Base-by-base conservation (phyloP, 805 yeast species). In the Metschnikowia orientalis region DNA sequence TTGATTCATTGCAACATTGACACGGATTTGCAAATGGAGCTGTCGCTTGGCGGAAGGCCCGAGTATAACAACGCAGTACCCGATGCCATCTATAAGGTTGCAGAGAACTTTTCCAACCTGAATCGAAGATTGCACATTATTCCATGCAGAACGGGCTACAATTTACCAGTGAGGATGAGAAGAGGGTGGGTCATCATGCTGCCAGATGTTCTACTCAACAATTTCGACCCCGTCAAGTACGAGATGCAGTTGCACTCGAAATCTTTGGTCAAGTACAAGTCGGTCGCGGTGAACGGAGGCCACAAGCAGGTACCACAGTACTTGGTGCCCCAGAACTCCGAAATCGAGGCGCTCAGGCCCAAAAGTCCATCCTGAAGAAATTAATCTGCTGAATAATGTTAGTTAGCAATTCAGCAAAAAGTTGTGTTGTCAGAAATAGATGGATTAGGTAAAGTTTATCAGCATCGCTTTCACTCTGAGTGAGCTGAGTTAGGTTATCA, bases 111-210 rank as follows among this genome's bases (percentile, higher is more conserved):
- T 52, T 77, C 92, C 14, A 79, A 81, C 35, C 82, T 92, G 35
- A 80, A 80, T 21, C 71, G 90, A 53, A 71, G 96, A 47, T 58
- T 90, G 19, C 97, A 90, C 55, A 84, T 89, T 19, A 71, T 90
- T 14, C 95, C 96, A 1, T 71, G 82, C 9, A 63, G 72, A 45
- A 69, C 85, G 2, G 90, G 88, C 0, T 64, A 67, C 41, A 72
- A 80, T 23, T 73, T 71, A 21, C 81, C 83, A 19, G 73, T 82
- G 12, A 71, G 69, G 42, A 55, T 75, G 40, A 75, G 96, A 50
- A 79, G 77, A 7, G 97, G 97, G 4, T 89, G 97, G 97, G 92
- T 86, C 4, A 74, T 88, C 7, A 66, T 85, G 71, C 73, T 88
- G 47, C 96, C 96, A 1, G 95, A 88, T 57, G 76, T 82, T 3